Conservation (phyloP, 208 protist species). For the Trypanosoma brucei region DNA sequence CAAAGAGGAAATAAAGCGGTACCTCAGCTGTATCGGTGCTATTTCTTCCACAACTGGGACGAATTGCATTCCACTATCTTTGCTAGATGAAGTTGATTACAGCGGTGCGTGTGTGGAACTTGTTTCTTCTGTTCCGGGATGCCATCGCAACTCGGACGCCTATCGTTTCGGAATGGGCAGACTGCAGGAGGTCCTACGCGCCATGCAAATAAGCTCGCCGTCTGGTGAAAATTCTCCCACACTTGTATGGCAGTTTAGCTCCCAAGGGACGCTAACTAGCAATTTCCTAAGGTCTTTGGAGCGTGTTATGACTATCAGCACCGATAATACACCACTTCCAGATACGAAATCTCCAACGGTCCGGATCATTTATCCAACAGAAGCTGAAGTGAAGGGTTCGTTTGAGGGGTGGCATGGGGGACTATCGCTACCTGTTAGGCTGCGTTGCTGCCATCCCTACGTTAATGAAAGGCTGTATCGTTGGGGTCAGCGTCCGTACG, state of each 20-base stretch:
- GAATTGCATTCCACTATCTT: constrained; percentile 14
- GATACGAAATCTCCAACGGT: constrained; percentile 21
- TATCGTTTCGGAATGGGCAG: constrained; percentile 32
- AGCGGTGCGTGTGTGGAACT: constrained; percentile 46
- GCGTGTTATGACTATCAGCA: constrained; percentile 31
- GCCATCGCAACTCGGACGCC: constrained; percentile 19
- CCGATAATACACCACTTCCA: not conserved
- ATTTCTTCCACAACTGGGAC: not conserved
- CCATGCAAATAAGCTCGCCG: not conserved
- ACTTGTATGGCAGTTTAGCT: constrained; percentile 84
- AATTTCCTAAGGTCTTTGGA: constrained; percentile 44
- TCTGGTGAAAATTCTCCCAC: not conserved
- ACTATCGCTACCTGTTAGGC: constrained; percentile 54
- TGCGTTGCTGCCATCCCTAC: constrained; percentile 50
- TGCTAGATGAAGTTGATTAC: constrained; percentile 64
- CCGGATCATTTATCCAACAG: constrained; percentile 75
- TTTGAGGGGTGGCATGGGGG: constrained; percentile 80
- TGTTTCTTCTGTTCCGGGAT: constrained; percentile 63
- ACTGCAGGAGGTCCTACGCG: constrained; percentile 26
- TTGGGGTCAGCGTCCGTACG: constrained; percentile 30
- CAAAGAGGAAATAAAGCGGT: constrained; percentile 31
- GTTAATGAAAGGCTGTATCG: constrained; percentile 65
- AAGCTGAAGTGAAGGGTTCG: constrained; percentile 61
- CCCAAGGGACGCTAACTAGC: constrained; percentile 56
- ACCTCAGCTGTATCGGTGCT: constrained; percentile 28